Base-by-base conservation (phyloP, 164 flowering plant genomes). In the Magnolia changhungtana region DNA sequence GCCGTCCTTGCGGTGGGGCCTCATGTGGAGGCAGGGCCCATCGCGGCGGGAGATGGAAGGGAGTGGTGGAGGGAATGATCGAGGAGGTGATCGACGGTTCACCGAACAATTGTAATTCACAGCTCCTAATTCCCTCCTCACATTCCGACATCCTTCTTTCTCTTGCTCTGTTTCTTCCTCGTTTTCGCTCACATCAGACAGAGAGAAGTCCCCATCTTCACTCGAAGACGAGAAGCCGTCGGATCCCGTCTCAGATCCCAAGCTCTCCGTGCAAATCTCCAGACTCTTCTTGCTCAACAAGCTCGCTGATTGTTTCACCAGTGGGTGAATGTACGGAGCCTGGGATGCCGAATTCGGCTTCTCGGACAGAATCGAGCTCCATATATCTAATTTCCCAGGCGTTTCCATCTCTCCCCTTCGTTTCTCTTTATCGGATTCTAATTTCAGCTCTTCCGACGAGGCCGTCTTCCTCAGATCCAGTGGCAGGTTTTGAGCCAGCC, bases 161-260 rank as follows among this genome's bases (percentile, higher is more conserved):
- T 8, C 50, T 11, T 67, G 59, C 37, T 61, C 58, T 49, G 67
- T 76, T 10, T 85, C 88, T 23, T 72, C 27, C 0, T 81, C 73
- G 37, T 27, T 37, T 67, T 67, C 50, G 18, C 71, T 67, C 31
- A 14, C 71, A 31, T 85, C 90, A 0, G 92, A 88, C 7, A 89
- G 58, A 0, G 89, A 80, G 74, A 73, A 77, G 27, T 67, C 66
- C 10, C n/a, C 66, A 63, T 63, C 58, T 52, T 67, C 63, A 10
- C 16, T 10, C 4, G 45, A 55, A 2, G 71, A 82, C 3, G 89
- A 87, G 79, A 88, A 90, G 31, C 88, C 88, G 4, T 90, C 98
- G 13, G 96, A 94, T 5, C 98, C 98, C 0, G 94, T 88, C 81
- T 94, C 98, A 1, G 98, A 94, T 31, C 98, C 98, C 19, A 94